phyloP scores from a whole-genome alignment of 768 basidiomycete genomes.

The Pisolithus tinctorius region DNA sequence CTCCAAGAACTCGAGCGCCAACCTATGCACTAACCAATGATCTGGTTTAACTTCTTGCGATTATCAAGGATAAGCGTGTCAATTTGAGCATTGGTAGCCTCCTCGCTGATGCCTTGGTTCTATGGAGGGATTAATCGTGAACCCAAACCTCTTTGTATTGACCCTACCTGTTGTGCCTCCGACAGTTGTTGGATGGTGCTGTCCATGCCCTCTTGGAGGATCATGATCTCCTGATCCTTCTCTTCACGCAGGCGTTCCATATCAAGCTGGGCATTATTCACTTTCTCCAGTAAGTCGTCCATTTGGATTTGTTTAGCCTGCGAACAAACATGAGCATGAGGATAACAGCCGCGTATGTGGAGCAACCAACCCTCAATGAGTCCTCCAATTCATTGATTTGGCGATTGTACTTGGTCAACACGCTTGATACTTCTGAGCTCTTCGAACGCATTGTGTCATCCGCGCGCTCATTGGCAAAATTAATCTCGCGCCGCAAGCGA shows the following conservation, averaged over 20 bases:
- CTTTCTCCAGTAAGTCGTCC: constrained; percentile 79
- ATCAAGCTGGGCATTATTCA: constrained; percentile 69
- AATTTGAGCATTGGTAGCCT: constrained; percentile 94
- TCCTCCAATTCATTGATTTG: constrained; percentile 96
- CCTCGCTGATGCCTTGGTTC: constrained; percentile 80
- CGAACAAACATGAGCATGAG: constrained; percentile 10
- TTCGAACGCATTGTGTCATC: constrained; percentile 89
- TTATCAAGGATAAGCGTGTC: constrained; percentile 95
- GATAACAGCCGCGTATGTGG: not conserved
- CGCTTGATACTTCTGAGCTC: constrained; percentile 83
- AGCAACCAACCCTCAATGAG: constrained; percentile 66
- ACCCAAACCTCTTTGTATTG: not conserved
- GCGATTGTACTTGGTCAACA: constrained; percentile 91
- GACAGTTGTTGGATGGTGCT: constrained; percentile 81
- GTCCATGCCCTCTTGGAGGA: constrained; percentile 95
- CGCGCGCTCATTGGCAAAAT: constrained; percentile 96
- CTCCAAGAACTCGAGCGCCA: not conserved
- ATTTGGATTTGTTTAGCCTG: constrained; percentile 96
- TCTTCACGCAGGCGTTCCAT: constrained; percentile 83
- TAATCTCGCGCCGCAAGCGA: constrained; percentile 83
- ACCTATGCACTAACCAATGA: constrained; percentile 60
- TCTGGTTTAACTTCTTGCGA: constrained; percentile 94
- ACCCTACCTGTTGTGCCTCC: constrained; percentile 74
- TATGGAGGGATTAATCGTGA: constrained; percentile 24
- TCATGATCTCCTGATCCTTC: constrained; percentile 94